Percentiles rank a stretch among this genome's conserved stretches.
These are phyloP conservation scores for Daedalea quercina DNA, from an alignment of 768 basidiomycete genomes.

Conservation along the genomic window DNA sequence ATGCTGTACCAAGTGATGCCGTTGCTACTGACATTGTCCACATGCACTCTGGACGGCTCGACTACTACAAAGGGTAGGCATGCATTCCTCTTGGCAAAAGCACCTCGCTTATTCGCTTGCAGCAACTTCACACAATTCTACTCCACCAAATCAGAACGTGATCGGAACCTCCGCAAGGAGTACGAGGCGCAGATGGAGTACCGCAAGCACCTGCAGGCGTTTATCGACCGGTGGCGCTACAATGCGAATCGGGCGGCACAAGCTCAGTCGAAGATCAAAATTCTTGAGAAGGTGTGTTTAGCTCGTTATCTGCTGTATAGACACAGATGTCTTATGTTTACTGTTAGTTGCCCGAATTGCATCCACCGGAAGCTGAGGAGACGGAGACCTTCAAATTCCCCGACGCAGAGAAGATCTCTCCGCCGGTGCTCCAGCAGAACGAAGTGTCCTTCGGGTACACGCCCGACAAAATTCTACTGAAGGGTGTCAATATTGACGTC, in stretches of 20 bases:
- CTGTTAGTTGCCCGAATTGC: slow-evolving; percentile 76
- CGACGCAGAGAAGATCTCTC: slow-evolving; percentile 95
- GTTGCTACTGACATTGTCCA: slow-evolving; percentile 99
- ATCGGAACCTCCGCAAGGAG: slow-evolving; percentile 85
- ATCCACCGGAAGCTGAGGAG: slow-evolving; percentile 90
- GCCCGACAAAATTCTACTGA: slow-evolving; percentile 68
- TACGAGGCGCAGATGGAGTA: slow-evolving; percentile 97
- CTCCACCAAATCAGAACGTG: slow-evolving; percentile 94
- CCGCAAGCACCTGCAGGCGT: slow-evolving; percentile 91
- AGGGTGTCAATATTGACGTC: slow-evolving; percentile 81
- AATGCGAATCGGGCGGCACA: slow-evolving; percentile 82
- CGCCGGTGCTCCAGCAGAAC: slow-evolving; percentile 88
- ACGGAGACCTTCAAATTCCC: slow-evolving; percentile 96
- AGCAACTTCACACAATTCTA: slow-evolving; percentile 99
- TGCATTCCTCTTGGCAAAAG: not conserved
- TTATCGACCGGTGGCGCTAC: slow-evolving; percentile 98
- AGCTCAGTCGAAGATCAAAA: slow-evolving; percentile 51
- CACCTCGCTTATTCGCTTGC: not conserved
- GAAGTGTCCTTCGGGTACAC: slow-evolving; percentile 89
- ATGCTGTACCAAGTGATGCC: slow-evolving; percentile 52
- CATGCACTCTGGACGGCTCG: slow-evolving; percentile 85
- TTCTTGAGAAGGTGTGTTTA: slow-evolving; percentile 58
- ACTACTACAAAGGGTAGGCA: slow-evolving; percentile 93
- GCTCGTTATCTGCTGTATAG: not conserved
- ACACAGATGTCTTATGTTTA: not conserved